Base-by-base conservation (phyloP, 2,329 filamentous ascomycete genomes). In the Xylariales sp. region DNA sequence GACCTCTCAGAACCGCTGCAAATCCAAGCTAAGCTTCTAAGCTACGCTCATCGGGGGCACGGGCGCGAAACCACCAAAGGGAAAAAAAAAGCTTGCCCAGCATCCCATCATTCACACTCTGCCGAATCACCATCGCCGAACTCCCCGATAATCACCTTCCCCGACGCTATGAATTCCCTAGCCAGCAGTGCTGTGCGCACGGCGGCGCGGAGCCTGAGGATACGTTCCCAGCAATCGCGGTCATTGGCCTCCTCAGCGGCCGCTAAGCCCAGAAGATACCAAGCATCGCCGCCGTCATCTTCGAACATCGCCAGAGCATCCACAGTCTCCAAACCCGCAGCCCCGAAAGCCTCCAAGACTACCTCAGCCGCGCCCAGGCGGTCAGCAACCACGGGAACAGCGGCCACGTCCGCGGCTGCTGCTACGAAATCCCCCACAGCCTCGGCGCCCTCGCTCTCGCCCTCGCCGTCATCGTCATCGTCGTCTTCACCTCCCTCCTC, bases 191-290 rank as follows among this genome's bases (percentile, higher is more conserved):
- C n/a, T n/a, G n/a, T n/a, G n/a, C n/a, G n/a, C n/a, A n/a, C n/a
- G n/a, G n/a, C n/a, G n/a, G n/a, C n/a, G n/a, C n/a, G n/a, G n/a
- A n/a, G n/a, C n/a, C n/a, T n/a, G n/a, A n/a, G n/a, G n/a, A n/a
- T n/a, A n/a, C n/a, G n/a, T n/a, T 21, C n/a, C 3, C 14, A 16
- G 10, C 16, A 29, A 13, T 33, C 29, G 17, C 25, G 37, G n/a
- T 30, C 29, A 14, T 33, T 33, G 11, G 23, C 21, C 3, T 33
- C 37, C 5, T 19, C 30, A 6, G 12, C 37, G 6, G 33, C 14
- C 13, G 6, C 47, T 13, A 52, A 46, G 30, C 28, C 31, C n/a
- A 46, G 43, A 29, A n/a, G n/a, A n/a, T n/a, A n/a, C 23, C 34
- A 10, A 28, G 20, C 8, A n/a, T 8, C 23, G 23, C 23, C n/a